Evolutionary conservation across 176 grass and related monocot genomes (phyloP).

Genomic region (Musa acuminata): DNA sequence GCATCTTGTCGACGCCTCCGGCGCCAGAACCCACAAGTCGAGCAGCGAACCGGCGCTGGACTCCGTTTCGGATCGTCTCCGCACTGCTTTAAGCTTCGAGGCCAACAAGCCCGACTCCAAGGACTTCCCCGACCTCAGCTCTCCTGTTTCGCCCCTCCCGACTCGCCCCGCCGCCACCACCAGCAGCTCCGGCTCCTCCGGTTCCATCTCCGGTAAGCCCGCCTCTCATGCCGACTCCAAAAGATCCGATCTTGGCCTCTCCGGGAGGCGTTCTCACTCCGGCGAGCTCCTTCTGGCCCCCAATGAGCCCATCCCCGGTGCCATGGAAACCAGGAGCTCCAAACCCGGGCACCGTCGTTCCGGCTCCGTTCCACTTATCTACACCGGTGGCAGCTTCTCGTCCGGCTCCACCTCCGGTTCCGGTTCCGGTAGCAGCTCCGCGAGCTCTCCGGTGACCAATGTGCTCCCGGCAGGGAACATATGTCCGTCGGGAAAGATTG

Average conservation of each 20-base stretch:
- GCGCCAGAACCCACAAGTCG: neutral
- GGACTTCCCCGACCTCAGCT: constrained; percentile 35
- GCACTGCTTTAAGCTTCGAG: constrained; percentile 44
- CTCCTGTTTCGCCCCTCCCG: constrained; percentile 55
- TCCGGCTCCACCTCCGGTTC: constrained; percentile 4
- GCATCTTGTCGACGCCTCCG: constrained; percentile 20
- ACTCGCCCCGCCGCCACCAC: constrained; percentile 32
- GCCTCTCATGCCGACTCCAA: neutral
- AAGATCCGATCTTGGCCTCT: constrained; percentile 28
- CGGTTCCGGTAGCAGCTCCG: constrained; percentile 33
- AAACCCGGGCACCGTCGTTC: constrained; percentile 59
- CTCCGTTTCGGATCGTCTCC: constrained; percentile 49
- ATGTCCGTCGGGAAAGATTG: constrained; percentile 69
- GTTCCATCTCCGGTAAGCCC: constrained; percentile 27
- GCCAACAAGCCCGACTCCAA: constrained; percentile 62
- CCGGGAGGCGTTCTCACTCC: constrained; percentile 54
- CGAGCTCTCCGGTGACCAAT: constrained; percentile 63
- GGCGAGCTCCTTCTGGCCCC: constrained; percentile 61
- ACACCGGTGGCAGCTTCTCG: constrained; percentile 18
- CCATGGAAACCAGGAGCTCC: constrained; percentile 1
- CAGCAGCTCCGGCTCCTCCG: constrained; percentile 70
- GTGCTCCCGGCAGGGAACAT: constrained; percentile 77
- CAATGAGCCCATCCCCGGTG: constrained; percentile 8
- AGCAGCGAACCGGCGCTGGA: constrained; percentile 24
- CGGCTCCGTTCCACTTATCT: constrained; percentile 76